These are phyloP conservation scores for Paramecium tetraurelia DNA, from an alignment of 73 alveolate genomes.

Conservation along the genomic window DNA sequence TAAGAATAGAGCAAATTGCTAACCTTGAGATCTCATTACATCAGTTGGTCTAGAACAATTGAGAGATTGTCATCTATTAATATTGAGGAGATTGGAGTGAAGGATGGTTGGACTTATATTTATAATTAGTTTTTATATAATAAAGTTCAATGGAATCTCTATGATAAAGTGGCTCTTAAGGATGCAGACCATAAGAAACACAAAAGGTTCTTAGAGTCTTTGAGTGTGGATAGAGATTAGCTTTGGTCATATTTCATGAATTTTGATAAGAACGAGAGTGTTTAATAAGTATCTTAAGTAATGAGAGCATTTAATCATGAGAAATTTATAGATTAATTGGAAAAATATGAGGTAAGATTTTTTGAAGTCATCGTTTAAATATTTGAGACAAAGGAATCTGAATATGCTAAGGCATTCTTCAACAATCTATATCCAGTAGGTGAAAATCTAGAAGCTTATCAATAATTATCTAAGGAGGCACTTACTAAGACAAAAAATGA, in stretches of 20 bases:
- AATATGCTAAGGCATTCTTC: conserved; percentile 38
- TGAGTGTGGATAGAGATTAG: neutral
- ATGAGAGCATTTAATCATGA: conserved; percentile 56
- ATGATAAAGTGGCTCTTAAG: neutral
- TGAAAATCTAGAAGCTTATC: neutral
- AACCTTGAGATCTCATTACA: conserved; percentile 12
- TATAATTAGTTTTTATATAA: conserved; percentile 6
- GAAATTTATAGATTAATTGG: neutral
- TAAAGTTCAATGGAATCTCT: neutral
- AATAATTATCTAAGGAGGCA: neutral
- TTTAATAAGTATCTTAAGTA: neutral
- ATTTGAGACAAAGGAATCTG: conserved; percentile 19
- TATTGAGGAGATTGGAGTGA: conserved; percentile 3
- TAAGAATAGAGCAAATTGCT: neutral
- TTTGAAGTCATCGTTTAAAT: neutral
- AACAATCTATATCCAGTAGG: neutral
- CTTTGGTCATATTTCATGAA: conserved; percentile 24
- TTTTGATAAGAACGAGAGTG: conserved; percentile 23
- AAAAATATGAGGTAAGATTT: neutral
- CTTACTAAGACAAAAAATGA: neutral
- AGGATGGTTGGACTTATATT: conserved; percentile 31
- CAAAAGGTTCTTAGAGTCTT: conserved; percentile 8
- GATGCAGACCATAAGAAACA: conserved; percentile 23
- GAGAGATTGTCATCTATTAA: neutral
- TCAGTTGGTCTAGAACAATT: neutral